phyloP scores from a whole-genome alignment of 2,329 filamentous ascomycete species.

The Alternaria hordeiaustralica region DNA sequence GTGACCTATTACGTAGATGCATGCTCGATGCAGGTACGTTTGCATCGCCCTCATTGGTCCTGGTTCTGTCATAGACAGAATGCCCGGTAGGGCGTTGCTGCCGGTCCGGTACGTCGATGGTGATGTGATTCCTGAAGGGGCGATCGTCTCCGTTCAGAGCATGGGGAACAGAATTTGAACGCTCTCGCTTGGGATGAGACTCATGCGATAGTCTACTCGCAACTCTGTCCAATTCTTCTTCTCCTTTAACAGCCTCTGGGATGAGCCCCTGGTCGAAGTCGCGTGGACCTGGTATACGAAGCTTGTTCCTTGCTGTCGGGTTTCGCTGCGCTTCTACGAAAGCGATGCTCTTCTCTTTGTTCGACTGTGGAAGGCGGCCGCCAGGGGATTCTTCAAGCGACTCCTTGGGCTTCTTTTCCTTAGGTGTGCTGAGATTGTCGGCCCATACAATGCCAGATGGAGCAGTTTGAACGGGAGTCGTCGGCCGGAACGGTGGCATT shows the following conservation, averaged over 20 bases:
- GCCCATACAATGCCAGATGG: constrained; percentile 32
- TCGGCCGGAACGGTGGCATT: constrained; percentile 21
- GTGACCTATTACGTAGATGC: constrained; percentile 36
- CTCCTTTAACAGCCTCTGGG: constrained; percentile 65
- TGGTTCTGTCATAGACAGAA: constrained; percentile 34
- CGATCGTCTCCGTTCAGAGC: constrained; percentile 49
- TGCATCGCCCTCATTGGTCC: constrained; percentile 16
- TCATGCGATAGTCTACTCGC: constrained; percentile 32
- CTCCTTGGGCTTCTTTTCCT: constrained; percentile 50
- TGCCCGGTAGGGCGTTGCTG: constrained; percentile 38
- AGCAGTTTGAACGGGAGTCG: constrained; percentile 17
- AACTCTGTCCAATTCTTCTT: constrained; percentile 37
- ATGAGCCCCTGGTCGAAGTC: constrained; percentile 85
- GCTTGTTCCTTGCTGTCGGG: constrained; percentile 70
- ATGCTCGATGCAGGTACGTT: constrained; percentile 20
- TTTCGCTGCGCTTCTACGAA: constrained; percentile 86
- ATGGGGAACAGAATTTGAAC: constrained; percentile 38
- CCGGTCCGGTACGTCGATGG: constrained; percentile 68
- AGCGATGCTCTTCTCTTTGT: constrained; percentile 81
- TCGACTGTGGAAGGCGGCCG: constrained; percentile 59
- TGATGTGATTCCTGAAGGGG: constrained; percentile 62
- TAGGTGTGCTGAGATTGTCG: constrained; percentile 56
- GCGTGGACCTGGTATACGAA: constrained; percentile 89
- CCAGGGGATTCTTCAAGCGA: constrained; percentile 58
- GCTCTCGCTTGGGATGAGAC: constrained; percentile 21